Conservation (phyloP, 2,329 filamentous ascomycete genomes). For the Emydomyces testavorans region DNA sequence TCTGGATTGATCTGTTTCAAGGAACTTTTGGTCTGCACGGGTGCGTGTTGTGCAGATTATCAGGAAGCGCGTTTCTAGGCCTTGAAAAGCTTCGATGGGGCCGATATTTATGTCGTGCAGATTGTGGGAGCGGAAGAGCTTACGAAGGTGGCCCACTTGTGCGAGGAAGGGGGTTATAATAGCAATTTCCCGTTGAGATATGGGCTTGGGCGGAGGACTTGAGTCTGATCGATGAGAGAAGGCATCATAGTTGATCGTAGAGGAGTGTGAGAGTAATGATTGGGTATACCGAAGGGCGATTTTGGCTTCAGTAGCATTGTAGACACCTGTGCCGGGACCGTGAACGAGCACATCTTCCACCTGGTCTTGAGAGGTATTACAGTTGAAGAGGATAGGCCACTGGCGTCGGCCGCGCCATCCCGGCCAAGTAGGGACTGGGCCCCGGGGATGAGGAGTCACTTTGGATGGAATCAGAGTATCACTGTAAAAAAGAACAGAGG, state of each 20-base stretch:
- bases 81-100: slow-evolving; percentile 38
- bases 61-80: slow-evolving; percentile 35
- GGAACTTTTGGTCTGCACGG: slow-evolving; percentile 15
- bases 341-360: slow-evolving; percentile 28
- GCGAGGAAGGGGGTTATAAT: slow-evolving; percentile 39
- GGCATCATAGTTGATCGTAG: slow-evolving; percentile 23
- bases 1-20: slow-evolving; percentile 17
- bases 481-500: slow-evolving; percentile 35
- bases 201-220: slow-evolving; percentile 17
- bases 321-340: slow-evolving; percentile 16
- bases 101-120: slow-evolving; percentile 36
- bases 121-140: slow-evolving; percentile 24
- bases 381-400: slow-evolving; percentile 36
- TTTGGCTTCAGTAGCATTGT: slow-evolving; percentile 17
- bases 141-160: slow-evolving; percentile 34
- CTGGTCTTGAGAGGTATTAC: slow-evolving; percentile 30
- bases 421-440: slow-evolving; percentile 20
- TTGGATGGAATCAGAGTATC: slow-evolving; percentile 37
- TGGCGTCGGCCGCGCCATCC: slow-evolving; percentile 29
- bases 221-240: slow-evolving; percentile 22
- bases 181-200: slow-evolving; percentile 29
- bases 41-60: slow-evolving; percentile 37
- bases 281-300: slow-evolving; percentile 16
- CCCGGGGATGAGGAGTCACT: slow-evolving; percentile 7
- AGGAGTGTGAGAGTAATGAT: slow-evolving; percentile 21